phyloP scores from a whole-genome alignment of 2,329 filamentous ascomycete species.

The Sporothrix curviconia region DNA sequence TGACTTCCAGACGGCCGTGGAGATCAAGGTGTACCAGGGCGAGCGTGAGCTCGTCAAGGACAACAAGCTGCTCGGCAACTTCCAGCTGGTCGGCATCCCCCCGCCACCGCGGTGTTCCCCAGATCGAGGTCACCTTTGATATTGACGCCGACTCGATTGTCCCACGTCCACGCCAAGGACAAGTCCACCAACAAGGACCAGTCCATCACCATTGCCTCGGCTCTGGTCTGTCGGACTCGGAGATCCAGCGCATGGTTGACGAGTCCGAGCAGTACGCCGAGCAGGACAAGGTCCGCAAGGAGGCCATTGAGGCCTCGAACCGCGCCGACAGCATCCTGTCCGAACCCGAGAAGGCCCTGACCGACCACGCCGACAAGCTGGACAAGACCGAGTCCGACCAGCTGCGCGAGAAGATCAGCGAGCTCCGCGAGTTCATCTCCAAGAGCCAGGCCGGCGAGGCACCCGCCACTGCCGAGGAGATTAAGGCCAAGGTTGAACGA shows the following conservation, averaged over 20 bases:
- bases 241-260: constrained; percentile 96
- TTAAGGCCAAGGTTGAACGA: constrained; percentile 99
- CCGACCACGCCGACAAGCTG: constrained; percentile 91
- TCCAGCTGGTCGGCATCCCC: constrained; percentile 95
- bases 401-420: constrained; percentile 87
- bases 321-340: constrained; percentile 92
- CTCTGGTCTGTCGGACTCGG: constrained; percentile 87
- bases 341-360: constrained; percentile 96
- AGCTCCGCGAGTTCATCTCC: constrained; percentile 81
- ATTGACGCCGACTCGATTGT: constrained; percentile 98
- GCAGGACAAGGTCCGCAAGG: constrained; percentile 93
- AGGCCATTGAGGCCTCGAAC: constrained; percentile 93
- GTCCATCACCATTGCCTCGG: constrained; percentile 97
- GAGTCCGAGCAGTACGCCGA: constrained; percentile 97
- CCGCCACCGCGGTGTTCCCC: constrained; percentile 96
- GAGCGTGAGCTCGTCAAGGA: constrained; percentile 98
- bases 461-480: constrained; percentile 75
- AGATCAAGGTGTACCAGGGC: constrained; percentile 98
- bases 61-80: constrained; percentile 98
- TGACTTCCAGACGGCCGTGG: constrained; percentile 98
- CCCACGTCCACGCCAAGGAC: constrained; percentile 95
- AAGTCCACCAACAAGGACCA: constrained; percentile 99
- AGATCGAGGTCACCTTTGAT: constrained; percentile 99
- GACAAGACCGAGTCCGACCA: constrained; percentile 92
- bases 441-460: constrained; percentile 94